These are phyloP conservation scores for Wallacemonas sp. DNA, from an alignment of 208 protist genomes.

Conservation along the genomic window DNA sequence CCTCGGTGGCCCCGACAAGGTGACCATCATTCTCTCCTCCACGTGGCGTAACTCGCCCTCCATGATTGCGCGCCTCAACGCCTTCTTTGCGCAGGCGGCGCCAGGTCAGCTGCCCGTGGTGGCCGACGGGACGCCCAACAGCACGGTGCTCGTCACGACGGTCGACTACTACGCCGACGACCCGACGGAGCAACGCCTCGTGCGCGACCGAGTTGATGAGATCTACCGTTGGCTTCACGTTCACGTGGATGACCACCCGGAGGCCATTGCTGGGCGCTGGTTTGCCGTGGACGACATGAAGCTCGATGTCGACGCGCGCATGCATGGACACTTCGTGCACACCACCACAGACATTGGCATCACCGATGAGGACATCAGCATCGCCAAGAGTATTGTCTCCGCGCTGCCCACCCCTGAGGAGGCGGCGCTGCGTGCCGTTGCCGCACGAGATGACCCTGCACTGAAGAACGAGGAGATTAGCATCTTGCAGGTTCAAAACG, in stretches of 20 bases:
- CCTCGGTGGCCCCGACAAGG: slow-evolving; percentile 47
- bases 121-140: slow-evolving; percentile 62
- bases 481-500: slow-evolving; percentile 45
- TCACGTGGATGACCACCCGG: slow-evolving; percentile 65
- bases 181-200: slow-evolving; percentile 70
- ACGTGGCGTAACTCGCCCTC: slow-evolving; percentile 78
- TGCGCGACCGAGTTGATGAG: slow-evolving; percentile 84
- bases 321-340: slow-evolving; percentile 78
- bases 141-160: slow-evolving; percentile 54
- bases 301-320: slow-evolving; percentile 76
- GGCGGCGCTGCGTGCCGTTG: slow-evolving; percentile 26
- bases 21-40: slow-evolving; percentile 80
- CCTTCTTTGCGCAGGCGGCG: slow-evolving; percentile 38
- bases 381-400: slow-evolving; percentile 29
- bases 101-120: slow-evolving; percentile 43
- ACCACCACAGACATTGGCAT: slow-evolving; percentile 72
- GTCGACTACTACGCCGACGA: slow-evolving; percentile 84
- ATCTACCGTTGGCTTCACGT: slow-evolving; percentile 73
- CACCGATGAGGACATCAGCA: slow-evolving; percentile 45
- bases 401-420: slow-evolving; percentile 32
- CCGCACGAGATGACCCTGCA: slow-evolving; percentile 48
- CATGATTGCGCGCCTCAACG: slow-evolving; percentile 70
- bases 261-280: slow-evolving; percentile 79
- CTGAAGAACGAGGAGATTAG: slow-evolving; percentile 71
- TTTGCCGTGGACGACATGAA: slow-evolving; percentile 89